Conservation (phyloP, 306 rosid genomes). For the Trichosanthes truncata region DNA sequence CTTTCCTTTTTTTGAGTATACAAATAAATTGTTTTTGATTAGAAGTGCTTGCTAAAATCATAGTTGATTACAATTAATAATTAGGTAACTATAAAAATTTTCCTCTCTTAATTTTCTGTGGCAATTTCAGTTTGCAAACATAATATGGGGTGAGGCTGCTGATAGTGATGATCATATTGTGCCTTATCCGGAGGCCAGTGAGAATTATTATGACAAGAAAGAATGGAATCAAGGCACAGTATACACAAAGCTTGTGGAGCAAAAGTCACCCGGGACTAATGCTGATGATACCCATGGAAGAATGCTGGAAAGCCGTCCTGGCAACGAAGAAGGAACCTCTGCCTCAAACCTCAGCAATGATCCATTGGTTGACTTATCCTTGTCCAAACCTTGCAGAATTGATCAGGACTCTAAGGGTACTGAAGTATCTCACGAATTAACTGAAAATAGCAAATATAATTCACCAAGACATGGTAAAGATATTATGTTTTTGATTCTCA, state of each 20-base stretch:
- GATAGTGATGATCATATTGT: conserved; percentile 86
- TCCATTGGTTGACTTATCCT: conserved; percentile 51
- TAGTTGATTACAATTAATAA: background rate
- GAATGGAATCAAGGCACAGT: conserved; percentile 44
- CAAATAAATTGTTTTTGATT: background rate
- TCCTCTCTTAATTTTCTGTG: background rate
- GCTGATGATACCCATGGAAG: conserved; percentile 35
- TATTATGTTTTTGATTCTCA: conserved; percentile 14
- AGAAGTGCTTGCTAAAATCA: background rate
- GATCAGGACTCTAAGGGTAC: conserved; percentile 37
- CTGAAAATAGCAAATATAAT: conserved; percentile 30
- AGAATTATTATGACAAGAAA: conserved; percentile 42
- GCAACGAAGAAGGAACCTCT: conserved; percentile 28
- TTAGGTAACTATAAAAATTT: background rate
- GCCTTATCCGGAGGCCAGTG: conserved; percentile 60
- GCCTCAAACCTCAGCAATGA: conserved; percentile 34
- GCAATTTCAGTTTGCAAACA: conserved; percentile 67
- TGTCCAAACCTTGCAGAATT: conserved; percentile 33
- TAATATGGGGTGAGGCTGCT: conserved; percentile 80
- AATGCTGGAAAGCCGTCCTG: conserved; percentile 35
- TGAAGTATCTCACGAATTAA: conserved; percentile 28
- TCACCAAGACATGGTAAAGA: conserved; percentile 35
- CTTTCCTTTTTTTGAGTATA: background rate
- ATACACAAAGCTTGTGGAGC: conserved; percentile 33
- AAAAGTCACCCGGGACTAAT: conserved; percentile 37